A percentile compares a stretch with the other conserved stretches of the same genome.
Evolutionary conservation across 2,329 filamentous ascomycete species (phyloP).

Genomic region (Ceratocystis diversiconidia): DNA sequence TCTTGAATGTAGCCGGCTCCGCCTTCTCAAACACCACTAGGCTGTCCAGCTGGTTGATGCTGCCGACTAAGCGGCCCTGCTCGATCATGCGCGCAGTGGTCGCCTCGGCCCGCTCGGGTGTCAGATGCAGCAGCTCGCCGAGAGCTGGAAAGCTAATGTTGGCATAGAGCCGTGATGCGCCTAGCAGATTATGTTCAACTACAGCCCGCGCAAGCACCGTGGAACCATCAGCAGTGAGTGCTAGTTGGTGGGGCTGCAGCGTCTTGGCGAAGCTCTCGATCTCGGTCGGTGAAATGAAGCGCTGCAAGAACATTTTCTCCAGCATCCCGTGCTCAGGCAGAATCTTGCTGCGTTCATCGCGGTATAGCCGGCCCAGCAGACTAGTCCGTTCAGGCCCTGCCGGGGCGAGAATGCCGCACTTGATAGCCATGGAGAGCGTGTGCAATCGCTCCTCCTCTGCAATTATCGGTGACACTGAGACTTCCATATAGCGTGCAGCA

Average conservation of each 20-base stretch:
- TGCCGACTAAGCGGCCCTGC: conserved; percentile 72
- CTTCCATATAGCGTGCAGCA: conserved; percentile 72
- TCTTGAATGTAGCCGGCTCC: conserved; percentile 33
- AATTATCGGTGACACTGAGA: conserved; percentile 65
- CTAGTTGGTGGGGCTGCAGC: conserved; percentile 76
- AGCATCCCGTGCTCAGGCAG: conserved; percentile 75
- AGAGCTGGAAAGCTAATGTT: conserved; percentile 67
- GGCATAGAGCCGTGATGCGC: conserved; percentile 62
- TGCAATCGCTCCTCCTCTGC: conserved; percentile 74
- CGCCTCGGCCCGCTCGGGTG: conserved; percentile 69
- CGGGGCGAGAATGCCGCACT: conserved; percentile 82
- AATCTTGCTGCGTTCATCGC: conserved; percentile 68
- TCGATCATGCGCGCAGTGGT: conserved; percentile 94
- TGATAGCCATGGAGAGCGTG: conserved; percentile 74
- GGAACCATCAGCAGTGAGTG: conserved; percentile 74
- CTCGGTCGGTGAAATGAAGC: conserved; percentile 66
- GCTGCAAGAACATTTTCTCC: conserved; percentile 94
- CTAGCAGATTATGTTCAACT: conserved; percentile 88
- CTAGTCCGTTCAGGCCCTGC: conserved; percentile 75
- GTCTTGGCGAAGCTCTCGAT: conserved; percentile 72
- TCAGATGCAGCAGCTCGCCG: conserved; percentile 61
- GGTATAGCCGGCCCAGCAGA: conserved; percentile 72
- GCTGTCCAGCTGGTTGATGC: conserved; percentile 86
- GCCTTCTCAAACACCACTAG: conserved; percentile 74
- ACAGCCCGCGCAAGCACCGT: conserved; percentile 90